Evolutionary conservation across 805 yeast species (phyloP), one percentile per base, ranked within the genome.

Genomic region (Candida sithepensis): DNA sequence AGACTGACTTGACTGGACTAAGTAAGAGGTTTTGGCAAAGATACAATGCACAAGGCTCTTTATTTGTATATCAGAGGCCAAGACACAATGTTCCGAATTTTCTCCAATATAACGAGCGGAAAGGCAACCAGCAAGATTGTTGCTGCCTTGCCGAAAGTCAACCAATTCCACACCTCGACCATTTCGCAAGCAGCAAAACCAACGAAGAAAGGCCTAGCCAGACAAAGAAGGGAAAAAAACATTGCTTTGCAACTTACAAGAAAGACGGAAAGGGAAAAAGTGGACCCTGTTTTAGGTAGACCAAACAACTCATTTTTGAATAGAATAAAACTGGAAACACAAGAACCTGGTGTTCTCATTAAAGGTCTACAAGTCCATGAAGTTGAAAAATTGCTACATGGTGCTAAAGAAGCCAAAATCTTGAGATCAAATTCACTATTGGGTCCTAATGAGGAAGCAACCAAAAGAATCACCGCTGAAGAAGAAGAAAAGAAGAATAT

Each of bases 211-310:
- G 23, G 46, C 47, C 3, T 46, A 19, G 20, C 37, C 16, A 42
- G 48, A 23, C 53, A 44, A 40, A 53, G 52, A 47, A 53, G 50
- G 48, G 51, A 55, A 42, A 48, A 46, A 19, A 55, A 53, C 36
- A 32, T 51, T 37, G 53, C 54, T 20, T 33, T 51, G 18, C 59
- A 55, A 34, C 41, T 41, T 10, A 41, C 52, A 19, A 51, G 41
- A 39, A 26, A 48, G 12, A 41, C 45, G 24, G 49, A 46, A 37
- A 45, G 39, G 10, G 75, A 70, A 44, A 65, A 68, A 45, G 77
- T 86, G 26, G 97, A 91, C 66, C 97, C 97, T 1, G 96, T 91
- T 4, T 74, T 90, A 45, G 97, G 97, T 9, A 75, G 74, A 47
- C 67, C 79, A 4, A 69, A 77, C 44, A 82, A 82, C 49, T 82